These are phyloP conservation scores for Spergularia azorica DNA, from an alignment of 179 eudicot genomes.

Conservation along the genomic window DNA sequence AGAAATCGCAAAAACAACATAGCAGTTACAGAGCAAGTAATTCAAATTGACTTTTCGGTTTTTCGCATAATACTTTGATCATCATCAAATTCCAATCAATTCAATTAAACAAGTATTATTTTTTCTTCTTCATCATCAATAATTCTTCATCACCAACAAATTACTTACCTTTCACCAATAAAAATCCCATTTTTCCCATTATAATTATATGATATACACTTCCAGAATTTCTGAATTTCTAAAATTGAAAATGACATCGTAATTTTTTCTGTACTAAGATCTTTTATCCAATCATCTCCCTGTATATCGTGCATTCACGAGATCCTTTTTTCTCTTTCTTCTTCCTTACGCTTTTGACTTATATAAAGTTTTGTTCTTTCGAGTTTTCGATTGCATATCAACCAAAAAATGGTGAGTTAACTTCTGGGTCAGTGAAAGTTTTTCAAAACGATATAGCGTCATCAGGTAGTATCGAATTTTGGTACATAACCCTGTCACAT, in stretches of 20 bases:
- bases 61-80: neutral
- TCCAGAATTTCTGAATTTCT: neutral
- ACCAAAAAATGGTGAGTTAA: slow-evolving; percentile 25
- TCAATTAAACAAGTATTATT: too few relatives aligned
- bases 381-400: neutral
- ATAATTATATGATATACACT: neutral
- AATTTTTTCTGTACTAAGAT: slow-evolving; percentile 4
- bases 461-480: neutral
- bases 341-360: slow-evolving; percentile 8
- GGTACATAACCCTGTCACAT: neutral
- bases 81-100: neutral
- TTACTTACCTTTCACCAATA: neutral
- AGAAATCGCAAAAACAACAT: neutral
- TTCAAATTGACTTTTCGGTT: slow-evolving; percentile 9
- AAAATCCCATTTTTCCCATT: slow-evolving; percentile 2
- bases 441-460: neutral
- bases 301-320: slow-evolving; percentile 12
- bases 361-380: neutral
- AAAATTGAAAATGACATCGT: slow-evolving; percentile 4
- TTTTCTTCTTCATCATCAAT: neutral
- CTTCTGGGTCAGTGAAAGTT: neutral
- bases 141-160: neutral
- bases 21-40: slow-evolving; percentile 18
- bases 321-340: neutral
- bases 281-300: too few relatives aligned